Evolutionary conservation across 352 stramenopile species (phyloP), one percentile per base, ranked within the genome.

Genomic region (Plasmopara viticola): DNA sequence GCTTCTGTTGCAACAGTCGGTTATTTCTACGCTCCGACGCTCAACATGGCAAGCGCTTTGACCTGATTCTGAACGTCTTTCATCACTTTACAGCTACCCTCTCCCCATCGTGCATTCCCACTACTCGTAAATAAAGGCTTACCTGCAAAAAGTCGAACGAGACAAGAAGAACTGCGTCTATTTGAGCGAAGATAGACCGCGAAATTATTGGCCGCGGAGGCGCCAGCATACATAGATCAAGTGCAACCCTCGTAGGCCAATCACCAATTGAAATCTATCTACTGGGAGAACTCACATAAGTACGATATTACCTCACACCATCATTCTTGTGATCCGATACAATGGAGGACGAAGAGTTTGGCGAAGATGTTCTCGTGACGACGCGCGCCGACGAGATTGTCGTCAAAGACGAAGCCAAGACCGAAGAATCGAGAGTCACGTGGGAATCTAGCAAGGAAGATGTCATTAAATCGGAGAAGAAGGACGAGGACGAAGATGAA

Each of bases 171-270:
- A 89, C 76, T 89, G 78, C 59, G 59, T 56, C 62, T 25, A 63
- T 60, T 54, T 37, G 33, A 48, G 48, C 34, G 37, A 37, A 14
- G 41, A n/a, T 25, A 47, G 56, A 47, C 20, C 20, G 57, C 54
- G 62, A 84, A 89, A 89, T 72, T 89, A 89, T 89, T 89, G 78
- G 78, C 75, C 75, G 73, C 53, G 78, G 71, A 78, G 73, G 72
- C 72, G 56, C 62, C 68, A 78, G 48, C 49, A 87, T 87, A 87
- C 76, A 85, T 85, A 82, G 9, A 20, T 6, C 66, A 78, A 87
- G 72, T 78, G 3, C 44, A 71, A 40, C 0, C 2, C 13, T 18
- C 41, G 38, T 48, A 53, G 73, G 51, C 58, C 58, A 71, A 70
- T 79, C 72, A 79, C 44, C 45, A n/a, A 12, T 8, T 20, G n/a